Percentiles rank a stretch among this genome's conserved stretches.
These are phyloP conservation scores for Yarrowia divulgata DNA, from an alignment of 805 yeast genomes.

Conservation along the genomic window DNA sequence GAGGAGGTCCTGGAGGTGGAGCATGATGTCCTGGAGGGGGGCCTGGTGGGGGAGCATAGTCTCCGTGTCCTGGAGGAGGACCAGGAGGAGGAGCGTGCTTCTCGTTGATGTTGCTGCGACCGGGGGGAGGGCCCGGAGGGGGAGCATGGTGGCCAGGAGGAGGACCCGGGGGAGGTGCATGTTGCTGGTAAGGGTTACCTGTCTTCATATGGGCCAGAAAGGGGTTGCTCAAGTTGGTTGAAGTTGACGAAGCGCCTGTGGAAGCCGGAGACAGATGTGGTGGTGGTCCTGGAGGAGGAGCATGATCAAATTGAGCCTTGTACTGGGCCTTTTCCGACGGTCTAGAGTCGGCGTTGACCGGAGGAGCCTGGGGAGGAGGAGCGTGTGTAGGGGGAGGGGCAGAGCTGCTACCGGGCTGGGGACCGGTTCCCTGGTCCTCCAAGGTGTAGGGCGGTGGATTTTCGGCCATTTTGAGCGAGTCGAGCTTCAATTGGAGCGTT, in stretches of 20 bases:
- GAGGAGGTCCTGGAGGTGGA: conserved; percentile 22
- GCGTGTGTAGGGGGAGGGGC: conserved; percentile 10
- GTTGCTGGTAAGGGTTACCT: conserved; percentile 23
- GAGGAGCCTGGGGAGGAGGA: conserved; percentile 10
- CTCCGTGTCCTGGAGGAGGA: conserved; percentile 29
- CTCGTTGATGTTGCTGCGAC: not conserved
- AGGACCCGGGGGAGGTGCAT: conserved; percentile 23
- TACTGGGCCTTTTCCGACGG: conserved; percentile 28
- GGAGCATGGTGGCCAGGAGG: conserved; percentile 23
- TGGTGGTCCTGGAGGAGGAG: conserved; percentile 28
- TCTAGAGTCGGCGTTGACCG: not conserved
- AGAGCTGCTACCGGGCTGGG: conserved; percentile 14
- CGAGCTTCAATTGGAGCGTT: conserved; percentile 1
- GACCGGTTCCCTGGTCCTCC: conserved; percentile 23
- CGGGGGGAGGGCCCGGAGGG: conserved; percentile 22
- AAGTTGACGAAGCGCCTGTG: conserved; percentile 8
- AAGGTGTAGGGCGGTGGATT: conserved; percentile 12
- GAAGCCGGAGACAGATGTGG: conserved; percentile 15
- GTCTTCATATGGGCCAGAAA: conserved; percentile 23
- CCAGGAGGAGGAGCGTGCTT: conserved; percentile 6
- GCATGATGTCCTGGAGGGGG: conserved; percentile 36
- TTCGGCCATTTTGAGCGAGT: not conserved
- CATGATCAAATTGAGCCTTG: conserved; percentile 24
- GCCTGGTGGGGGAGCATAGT: conserved; percentile 11
- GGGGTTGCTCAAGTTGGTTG: conserved; percentile 2